Evolutionary conservation across 139 green algal genomes (phyloP).

Genomic region (Asterochloris sp.): DNA sequence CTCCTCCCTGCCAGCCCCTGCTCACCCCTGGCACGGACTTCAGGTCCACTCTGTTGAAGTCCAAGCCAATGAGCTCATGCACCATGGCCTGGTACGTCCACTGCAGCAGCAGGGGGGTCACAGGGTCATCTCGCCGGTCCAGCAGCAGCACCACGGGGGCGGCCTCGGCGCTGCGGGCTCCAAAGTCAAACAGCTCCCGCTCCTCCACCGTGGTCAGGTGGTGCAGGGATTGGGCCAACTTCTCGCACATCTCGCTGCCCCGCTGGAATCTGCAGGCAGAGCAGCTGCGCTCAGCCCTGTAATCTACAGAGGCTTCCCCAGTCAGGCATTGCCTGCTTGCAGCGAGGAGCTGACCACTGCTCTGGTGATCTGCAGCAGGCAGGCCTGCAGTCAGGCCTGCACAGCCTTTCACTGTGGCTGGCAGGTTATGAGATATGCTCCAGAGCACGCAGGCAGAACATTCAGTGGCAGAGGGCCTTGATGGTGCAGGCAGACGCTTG

Average conservation of each 20-base stretch:
- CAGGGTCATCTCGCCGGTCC: constrained; percentile 83
- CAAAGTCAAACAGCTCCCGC: constrained; percentile 83
- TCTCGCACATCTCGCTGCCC: constrained; percentile 55
- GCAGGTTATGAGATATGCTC: background rate
- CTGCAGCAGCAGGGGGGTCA: constrained; percentile 80
- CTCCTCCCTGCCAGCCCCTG: too few species aligned
- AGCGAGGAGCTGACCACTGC: too few species aligned
- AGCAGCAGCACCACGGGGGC: constrained; percentile 77
- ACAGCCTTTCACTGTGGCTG: background rate
- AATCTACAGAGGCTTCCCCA: too few species aligned
- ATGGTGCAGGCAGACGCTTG: too few species aligned
- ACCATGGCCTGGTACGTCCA: constrained; percentile 88
- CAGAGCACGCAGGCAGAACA: background rate
- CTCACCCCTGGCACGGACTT: constrained; percentile 27
- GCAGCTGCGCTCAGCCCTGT: background rate
- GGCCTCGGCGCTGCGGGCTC: constrained; percentile 39
- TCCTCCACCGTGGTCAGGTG: constrained; percentile 55
- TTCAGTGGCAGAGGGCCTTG: background rate
- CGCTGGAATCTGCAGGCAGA: constrained; percentile 61
- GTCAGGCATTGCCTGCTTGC: too few species aligned
- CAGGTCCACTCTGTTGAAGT: constrained; percentile 43
- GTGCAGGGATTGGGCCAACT: constrained; percentile 70
- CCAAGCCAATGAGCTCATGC: constrained; percentile 86
- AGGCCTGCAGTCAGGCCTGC: too few species aligned
- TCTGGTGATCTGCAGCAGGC: too few species aligned